Conservation (phyloP, 306 rosid genomes). For the Mucuna pruriens region DNA sequence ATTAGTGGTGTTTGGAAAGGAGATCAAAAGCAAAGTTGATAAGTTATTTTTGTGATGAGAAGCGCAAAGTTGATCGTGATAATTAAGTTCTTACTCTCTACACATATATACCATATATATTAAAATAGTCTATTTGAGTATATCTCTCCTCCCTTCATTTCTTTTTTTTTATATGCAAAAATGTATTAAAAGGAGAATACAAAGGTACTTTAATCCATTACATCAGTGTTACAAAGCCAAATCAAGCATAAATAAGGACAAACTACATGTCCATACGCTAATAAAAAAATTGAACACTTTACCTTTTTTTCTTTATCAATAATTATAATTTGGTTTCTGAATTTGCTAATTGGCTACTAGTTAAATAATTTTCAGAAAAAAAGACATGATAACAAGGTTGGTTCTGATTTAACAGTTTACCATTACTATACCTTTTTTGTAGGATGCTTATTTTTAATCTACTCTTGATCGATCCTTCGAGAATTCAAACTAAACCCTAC, state of each 20-base stretch:
- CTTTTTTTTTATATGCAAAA: background rate
- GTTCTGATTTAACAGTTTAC: background rate
- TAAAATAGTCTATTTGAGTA: background rate
- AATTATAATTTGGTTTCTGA: background rate
- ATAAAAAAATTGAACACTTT: background rate
- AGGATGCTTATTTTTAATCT: background rate
- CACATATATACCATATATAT: background rate
- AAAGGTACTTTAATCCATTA: background rate
- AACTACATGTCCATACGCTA: background rate
- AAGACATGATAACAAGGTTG: too few species aligned
- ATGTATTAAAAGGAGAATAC: background rate
- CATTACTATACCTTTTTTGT: background rate
- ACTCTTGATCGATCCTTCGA: background rate
- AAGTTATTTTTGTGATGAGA: background rate
- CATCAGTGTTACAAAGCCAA: background rate
- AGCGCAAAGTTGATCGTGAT: background rate
- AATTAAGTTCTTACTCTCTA: background rate
- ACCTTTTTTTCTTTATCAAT: background rate
- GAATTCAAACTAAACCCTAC: background rate
- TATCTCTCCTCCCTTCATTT: background rate
- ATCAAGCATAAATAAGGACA: too few species aligned
- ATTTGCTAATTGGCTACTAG: background rate
- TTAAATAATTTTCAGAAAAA: too few species aligned
- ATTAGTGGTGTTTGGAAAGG: background rate
- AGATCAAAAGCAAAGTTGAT: background rate